phyloP scores from a whole-genome alignment of 306 rosid genomes.

The Astragalus glycyphyllos region DNA sequence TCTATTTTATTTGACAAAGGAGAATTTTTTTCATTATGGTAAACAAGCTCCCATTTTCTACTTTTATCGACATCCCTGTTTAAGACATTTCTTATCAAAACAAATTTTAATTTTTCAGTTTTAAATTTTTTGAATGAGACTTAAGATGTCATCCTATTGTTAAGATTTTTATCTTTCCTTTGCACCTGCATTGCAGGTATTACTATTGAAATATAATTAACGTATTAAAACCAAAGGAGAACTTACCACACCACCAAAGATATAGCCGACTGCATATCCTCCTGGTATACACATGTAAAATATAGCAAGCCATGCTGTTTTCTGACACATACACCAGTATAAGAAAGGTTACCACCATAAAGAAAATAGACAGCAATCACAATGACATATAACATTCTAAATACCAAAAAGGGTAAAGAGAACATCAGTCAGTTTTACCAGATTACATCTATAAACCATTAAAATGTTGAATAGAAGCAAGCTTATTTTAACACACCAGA shows the following conservation, averaged over 20 bases:
- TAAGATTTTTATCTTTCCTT: slow-evolving; percentile 3
- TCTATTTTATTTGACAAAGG: slow-evolving; percentile 14
- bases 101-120: slow-evolving; percentile 27
- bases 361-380: slow-evolving; percentile 12
- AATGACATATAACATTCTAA: slow-evolving; percentile 28
- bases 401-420: slow-evolving; percentile 28
- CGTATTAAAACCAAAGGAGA: slow-evolving; percentile 40
- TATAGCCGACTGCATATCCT: slow-evolving; percentile 87
- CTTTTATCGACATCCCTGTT: slow-evolving; percentile 20
- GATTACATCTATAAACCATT: slow-evolving; percentile 32
- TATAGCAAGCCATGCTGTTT: slow-evolving; percentile 78
- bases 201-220: slow-evolving; percentile 4
- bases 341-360: slow-evolving; percentile 34
- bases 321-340: slow-evolving; percentile 56
- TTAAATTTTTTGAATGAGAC: slow-evolving; percentile 24
- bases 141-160: slow-evolving; percentile 19
- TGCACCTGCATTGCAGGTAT: background rate
- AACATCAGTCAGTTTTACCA: slow-evolving; percentile 17
- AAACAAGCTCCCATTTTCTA: slow-evolving; percentile 15
- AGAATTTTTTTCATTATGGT: slow-evolving; percentile 7
- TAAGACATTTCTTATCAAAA: slow-evolving; percentile 7
- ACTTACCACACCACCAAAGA: slow-evolving; percentile 90
- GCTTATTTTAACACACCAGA: background rate
- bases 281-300: slow-evolving; percentile 95
- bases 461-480: slow-evolving; percentile 26